These are phyloP conservation scores for Conticribra weissflogii DNA, from an alignment of 108 stramenopile species.

Conservation along the genomic window DNA sequence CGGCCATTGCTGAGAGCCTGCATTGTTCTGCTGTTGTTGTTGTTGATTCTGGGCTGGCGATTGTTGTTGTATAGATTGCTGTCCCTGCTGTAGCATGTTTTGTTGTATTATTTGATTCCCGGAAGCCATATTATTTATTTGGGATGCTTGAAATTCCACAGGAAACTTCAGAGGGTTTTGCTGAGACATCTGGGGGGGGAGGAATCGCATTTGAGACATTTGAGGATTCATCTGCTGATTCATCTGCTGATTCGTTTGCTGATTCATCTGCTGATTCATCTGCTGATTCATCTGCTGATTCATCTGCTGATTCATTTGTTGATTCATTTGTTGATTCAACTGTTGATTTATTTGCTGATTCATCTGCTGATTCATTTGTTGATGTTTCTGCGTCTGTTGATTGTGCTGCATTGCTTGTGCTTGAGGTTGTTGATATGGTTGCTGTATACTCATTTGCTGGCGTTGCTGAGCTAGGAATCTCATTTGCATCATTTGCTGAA, in stretches of 20 bases:
- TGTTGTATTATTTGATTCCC: background rate
- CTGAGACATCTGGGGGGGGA: background rate
- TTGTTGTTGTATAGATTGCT: background rate
- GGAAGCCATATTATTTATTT: background rate
- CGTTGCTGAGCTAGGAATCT: background rate
- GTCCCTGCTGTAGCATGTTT: background rate
- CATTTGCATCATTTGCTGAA: constrained; percentile 11
- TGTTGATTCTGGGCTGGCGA: too few species aligned
- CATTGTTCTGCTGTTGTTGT: background rate
- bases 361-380: background rate
- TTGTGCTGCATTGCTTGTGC: background rate
- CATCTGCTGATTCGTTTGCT: background rate
- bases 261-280: background rate
- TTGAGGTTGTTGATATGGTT: constrained; percentile 1
- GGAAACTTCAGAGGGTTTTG: background rate
- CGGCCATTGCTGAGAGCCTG: background rate
- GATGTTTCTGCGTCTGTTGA: constrained; percentile 1
- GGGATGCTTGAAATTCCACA: background rate
- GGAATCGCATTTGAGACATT: constrained; percentile 18
- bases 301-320: background rate
- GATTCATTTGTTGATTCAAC: background rate
- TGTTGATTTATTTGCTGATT: background rate
- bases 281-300: background rate
- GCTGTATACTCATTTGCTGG: constrained; percentile 3
- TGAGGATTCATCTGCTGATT: constrained; percentile 13